These are phyloP conservation scores for Citrus glauca DNA, from an alignment of 345 rosid species.

Conservation along the genomic window DNA sequence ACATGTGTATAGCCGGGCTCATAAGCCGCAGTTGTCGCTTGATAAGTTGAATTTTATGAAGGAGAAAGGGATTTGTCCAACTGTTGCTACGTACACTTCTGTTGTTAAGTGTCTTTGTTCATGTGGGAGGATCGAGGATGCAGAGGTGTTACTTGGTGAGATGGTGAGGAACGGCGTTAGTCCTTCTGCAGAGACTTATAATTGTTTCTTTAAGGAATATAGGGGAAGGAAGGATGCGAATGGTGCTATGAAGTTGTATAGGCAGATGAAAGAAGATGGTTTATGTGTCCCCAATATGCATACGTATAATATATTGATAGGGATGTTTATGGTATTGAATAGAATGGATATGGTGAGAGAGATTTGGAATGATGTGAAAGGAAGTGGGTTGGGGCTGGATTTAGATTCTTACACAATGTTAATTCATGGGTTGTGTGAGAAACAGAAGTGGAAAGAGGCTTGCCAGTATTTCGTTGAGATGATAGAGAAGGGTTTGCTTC, in stretches of 20 bases:
- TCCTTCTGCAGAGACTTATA: constrained; percentile 61
- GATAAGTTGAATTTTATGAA: constrained; percentile 74
- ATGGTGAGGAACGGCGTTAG: constrained; percentile 59
- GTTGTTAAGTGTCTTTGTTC: constrained; percentile 81
- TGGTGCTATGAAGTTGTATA: constrained; percentile 61
- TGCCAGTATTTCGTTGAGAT: constrained; percentile 79
- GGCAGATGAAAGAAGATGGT: constrained; percentile 58
- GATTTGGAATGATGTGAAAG: constrained; percentile 74
- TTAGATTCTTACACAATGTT: constrained; percentile 75
- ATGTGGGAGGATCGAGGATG: constrained; percentile 66
- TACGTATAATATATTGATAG: constrained; percentile 61
- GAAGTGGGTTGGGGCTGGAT: constrained; percentile 56
- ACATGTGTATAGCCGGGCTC: constrained; percentile 80
- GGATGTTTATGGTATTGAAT: constrained; percentile 54
- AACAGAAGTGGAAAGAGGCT: constrained; percentile 70
- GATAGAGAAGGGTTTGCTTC: constrained; percentile 86
- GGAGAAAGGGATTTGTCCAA: constrained; percentile 58
- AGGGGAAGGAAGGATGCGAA: constrained; percentile 66
- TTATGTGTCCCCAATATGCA: constrained; percentile 44
- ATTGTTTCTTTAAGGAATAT: constrained; percentile 89
- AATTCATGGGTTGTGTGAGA: constrained; percentile 67
- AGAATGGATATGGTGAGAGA: constrained; percentile 50
- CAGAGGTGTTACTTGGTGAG: constrained; percentile 57
- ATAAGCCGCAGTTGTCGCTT: constrained; percentile 64
- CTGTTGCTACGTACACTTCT: constrained; percentile 63